Base-by-base conservation (phyloP, 2,329 filamentous ascomycete genomes). In the Xylaria digitata region DNA sequence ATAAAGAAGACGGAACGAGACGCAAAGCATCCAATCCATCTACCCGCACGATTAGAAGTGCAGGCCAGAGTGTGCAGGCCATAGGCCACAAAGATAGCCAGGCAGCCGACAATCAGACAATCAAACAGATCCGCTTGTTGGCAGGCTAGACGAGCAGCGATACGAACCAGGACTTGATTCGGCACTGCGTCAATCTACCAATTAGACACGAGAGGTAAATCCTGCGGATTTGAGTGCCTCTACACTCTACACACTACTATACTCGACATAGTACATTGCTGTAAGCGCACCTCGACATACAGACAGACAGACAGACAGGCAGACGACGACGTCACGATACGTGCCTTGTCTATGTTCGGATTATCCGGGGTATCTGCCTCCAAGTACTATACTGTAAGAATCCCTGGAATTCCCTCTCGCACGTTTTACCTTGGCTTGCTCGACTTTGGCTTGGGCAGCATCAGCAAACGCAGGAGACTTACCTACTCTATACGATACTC, bases 201-300 rank as follows among this genome's bases (percentile, higher is more conserved):
- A 83, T 82, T 81, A 85, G 74, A 85, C 84, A 82, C 82, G 81
- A 79, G 80, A 79, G 75, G 53, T n/a, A 80, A 80, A 80, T 80
- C 79, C 79, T 81, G 79, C 80, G 82, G 32, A 37, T 45, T 49
- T 17, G 21, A 37, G 37, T 37, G 13, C 43, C 37, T 45, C 23
- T 42, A 43, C 37, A 40, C 32, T 23, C 40, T 21, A 17, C 6
- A 42, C 37, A 26, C 34, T 42, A 40, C 19, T 40, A 59, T 40
- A 48, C 32, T 7, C 9, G 9, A 40, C 21, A 32, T 13, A 26
- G 34, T 30, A 4, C 53, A 26, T n/a, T 55, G 34, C 21, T 37
- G 19, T 48, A 48, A 2, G 6, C 21, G 21, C 19, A 42, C 21
- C 7, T 55, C 19, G 50, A 21, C 32, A 54, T 32, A 37, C 32